A percentile compares a stretch with the other conserved stretches of the same genome.
These are phyloP conservation scores for Coemansia reversa DNA, from an alignment of 192 early-diverging fungal species.

Conservation along the genomic window DNA sequence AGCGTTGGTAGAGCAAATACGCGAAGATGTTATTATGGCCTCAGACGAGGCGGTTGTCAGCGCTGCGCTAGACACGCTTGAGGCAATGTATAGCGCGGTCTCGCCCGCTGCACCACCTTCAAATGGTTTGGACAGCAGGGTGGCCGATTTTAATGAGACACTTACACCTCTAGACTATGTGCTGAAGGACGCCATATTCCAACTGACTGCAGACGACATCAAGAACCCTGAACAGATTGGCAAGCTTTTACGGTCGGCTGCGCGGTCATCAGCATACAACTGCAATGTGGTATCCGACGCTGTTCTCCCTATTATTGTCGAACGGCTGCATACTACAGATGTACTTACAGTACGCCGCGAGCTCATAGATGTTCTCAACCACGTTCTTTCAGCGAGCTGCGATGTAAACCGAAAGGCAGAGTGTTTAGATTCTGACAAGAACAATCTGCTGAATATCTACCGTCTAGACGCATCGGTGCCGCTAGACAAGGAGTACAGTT, in stretches of 20 bases:
- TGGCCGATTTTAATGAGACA: constrained; percentile 18
- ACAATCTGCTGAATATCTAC: constrained; percentile 73
- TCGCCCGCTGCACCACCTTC: constrained; percentile 33
- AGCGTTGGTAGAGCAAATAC: constrained; percentile 65
- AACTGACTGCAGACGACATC: constrained; percentile 59
- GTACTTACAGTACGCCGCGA: constrained; percentile 50
- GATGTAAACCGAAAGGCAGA: constrained; percentile 35
- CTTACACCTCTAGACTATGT: constrained; percentile 55
- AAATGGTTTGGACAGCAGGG: not conserved
- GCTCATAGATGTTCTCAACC: constrained; percentile 67
- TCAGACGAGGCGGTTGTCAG: constrained; percentile 67
- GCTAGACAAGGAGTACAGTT: constrained; percentile 69
- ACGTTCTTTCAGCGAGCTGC: constrained; percentile 70
- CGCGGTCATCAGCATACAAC: constrained; percentile 51
- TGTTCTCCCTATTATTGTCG: constrained; percentile 63
- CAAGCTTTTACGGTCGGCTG: constrained; percentile 62
- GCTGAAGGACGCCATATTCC: constrained; percentile 59
- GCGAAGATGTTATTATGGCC: constrained; percentile 71
- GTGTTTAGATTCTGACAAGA: constrained; percentile 70
- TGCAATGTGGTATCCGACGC: constrained; percentile 58
- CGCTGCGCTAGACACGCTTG: constrained; percentile 67
- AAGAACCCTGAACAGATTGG: constrained; percentile 69
- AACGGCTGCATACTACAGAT: constrained; percentile 60
- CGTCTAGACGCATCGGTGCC: constrained; percentile 62
- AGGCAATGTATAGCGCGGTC: constrained; percentile 61